Base-by-base conservation (phyloP, 2,329 filamentous ascomycete species). In the Sporothrix humicola region DNA sequence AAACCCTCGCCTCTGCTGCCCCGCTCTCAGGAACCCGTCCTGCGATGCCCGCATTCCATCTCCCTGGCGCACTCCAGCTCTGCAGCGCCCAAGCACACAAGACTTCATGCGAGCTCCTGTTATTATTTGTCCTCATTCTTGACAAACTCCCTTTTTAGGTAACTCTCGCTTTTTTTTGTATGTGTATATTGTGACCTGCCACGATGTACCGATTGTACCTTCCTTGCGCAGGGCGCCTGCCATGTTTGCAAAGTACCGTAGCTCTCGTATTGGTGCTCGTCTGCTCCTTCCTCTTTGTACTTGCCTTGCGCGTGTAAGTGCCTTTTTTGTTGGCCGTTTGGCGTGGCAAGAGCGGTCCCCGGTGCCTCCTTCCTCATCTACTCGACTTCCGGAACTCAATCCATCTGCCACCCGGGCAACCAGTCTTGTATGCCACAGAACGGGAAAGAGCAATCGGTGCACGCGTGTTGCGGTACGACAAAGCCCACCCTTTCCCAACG, bases 91-190 rank as follows among this genome's bases (percentile, higher is more conserved):
- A 54, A 12, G 46, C 48, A 23, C 37, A 61, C 52, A 37, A 7
- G 31, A 37, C 31, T 37, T 13, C 42, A 37, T 26, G 54, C 63
- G 48, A 37, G 9, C 46, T 31, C 48, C 44, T 42, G 23, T 50
- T 69, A n/a, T 72, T 69, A 72, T 74, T 74, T 65, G n/a, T 23
- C 65, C 42, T 50, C 73, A 74, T 74, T 74, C 73, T 52, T 72
- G 31, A 31, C n/a, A 3, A 37, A 68, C 52, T 56, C 73, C 70
- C 46, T 74, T 56, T 66, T 48, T 46, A 48, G 48, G 15, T 13
- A 59, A 26, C 58, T 66, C 59, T 54, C 46, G 59, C 15, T 26
- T 20, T 10, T 17, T 26, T 17, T 26, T 44, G 23, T 52, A 23
- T 61, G 13, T 37, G 44, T 52, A 13, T 50, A 66, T 66, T 58